Evolutionary conservation across 2,329 filamentous ascomycete genomes (phyloP).

Genomic region (Beauveria caledonica): DNA sequence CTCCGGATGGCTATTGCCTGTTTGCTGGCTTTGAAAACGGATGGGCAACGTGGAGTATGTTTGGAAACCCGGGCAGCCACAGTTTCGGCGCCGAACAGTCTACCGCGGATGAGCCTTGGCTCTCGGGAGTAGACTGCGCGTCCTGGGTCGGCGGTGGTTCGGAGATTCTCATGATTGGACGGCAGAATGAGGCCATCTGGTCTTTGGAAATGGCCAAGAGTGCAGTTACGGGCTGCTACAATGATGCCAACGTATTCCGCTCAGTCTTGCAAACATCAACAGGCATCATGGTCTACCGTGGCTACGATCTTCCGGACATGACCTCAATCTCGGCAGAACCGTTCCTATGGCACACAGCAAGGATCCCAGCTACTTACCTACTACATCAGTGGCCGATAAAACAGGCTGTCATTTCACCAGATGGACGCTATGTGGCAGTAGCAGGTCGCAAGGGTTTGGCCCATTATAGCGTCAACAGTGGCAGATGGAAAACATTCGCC

Average conservation of each 20-base stretch:
- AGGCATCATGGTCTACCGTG: constrained; percentile 84
- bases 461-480: constrained; percentile 91
- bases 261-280: constrained; percentile 84
- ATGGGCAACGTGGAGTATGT: constrained; percentile 97
- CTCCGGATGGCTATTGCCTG: constrained; percentile 90
- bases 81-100: constrained; percentile 65
- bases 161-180: constrained; percentile 68
- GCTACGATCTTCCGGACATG: constrained; percentile 83
- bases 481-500: constrained; percentile 90
- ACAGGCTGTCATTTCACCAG: constrained; percentile 77
- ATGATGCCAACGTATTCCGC: constrained; percentile 80
- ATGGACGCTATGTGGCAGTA: constrained; percentile 92
- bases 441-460: constrained; percentile 87
- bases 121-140: constrained; percentile 68
- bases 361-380: constrained; percentile 77
- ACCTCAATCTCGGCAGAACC: constrained; percentile 88
- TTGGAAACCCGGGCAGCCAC: constrained; percentile 78
- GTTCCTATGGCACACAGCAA: constrained; percentile 89
- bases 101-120: constrained; percentile 67
- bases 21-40: constrained; percentile 89
- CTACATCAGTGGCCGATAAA: constrained; percentile 90
- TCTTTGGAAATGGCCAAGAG: constrained; percentile 87
- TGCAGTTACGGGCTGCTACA: constrained; percentile 87
- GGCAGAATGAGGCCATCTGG: constrained; percentile 72
- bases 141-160: constrained; percentile 85